phyloP scores from a whole-genome alignment of 495 filamentous ascomycete species.

The Penicillium bialowiezense region DNA sequence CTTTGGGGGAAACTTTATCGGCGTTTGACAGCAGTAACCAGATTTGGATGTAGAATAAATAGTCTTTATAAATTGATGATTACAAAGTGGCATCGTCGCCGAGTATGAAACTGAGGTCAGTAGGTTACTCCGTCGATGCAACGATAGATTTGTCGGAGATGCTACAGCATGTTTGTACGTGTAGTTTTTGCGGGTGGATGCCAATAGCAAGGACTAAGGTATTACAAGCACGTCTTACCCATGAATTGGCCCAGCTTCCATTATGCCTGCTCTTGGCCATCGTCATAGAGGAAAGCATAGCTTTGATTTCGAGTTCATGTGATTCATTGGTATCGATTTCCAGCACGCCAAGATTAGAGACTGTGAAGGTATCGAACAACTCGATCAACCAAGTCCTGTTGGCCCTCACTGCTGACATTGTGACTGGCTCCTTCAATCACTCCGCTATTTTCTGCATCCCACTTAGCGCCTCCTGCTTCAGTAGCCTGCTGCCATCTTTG shows the following conservation, averaged over 20 bases:
- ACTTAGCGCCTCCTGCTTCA: conserved; percentile 39
- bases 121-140: background rate
- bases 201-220: no score
- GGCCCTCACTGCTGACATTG: conserved; percentile 51
- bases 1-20: background rate
- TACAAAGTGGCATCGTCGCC: background rate
- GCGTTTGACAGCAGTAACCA: background rate
- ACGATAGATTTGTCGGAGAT: background rate
- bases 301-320: no score
- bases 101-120: background rate
- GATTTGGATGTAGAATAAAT: background rate
- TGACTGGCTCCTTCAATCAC: conserved; percentile 61
- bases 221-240: no score
- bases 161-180: background rate
- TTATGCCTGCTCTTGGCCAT: no score
- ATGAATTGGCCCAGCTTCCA: no score
- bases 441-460: conserved; percentile 54
- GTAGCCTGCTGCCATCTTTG: conserved; percentile 65
- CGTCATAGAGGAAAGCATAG: no score
- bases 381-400: conserved; percentile 49
- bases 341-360: conserved; percentile 33
- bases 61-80: background rate
- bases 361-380: conserved; percentile 55
- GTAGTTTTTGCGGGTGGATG: background rate
- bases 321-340: background rate